phyloP scores from a whole-genome alignment of 1,284 basidiomycete genomes.

The Ganoderma leucocontextum region DNA sequence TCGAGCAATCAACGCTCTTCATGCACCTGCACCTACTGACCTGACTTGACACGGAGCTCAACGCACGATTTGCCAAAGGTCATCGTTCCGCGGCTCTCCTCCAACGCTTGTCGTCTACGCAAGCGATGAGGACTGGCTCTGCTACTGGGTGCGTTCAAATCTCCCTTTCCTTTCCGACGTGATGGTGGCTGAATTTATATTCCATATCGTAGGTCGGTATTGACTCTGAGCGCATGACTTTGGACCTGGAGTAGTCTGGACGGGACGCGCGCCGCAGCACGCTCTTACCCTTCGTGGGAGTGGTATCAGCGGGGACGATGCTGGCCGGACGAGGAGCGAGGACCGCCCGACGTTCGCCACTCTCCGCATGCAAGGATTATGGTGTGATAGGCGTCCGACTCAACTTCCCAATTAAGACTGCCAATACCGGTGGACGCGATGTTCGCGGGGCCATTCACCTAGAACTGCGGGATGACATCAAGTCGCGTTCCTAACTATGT shows the following conservation, averaged over 20 bases:
- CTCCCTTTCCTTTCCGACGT: neutral
- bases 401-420: neutral
- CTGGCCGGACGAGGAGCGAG: slow-evolving; percentile 64
- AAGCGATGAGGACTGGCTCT: slow-evolving; percentile 78
- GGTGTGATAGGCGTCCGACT: slow-evolving; percentile 54
- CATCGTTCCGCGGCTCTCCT: slow-evolving; percentile 59
- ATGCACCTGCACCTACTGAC: too few relatives aligned
- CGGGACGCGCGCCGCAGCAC: slow-evolving; percentile 54
- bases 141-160: slow-evolving; percentile 68
- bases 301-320: slow-evolving; percentile 63
- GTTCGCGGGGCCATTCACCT: neutral
- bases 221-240: slow-evolving; percentile 58
- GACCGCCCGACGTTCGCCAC: slow-evolving; percentile 71
- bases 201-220: slow-evolving; percentile 52
- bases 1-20: too few relatives aligned
- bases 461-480: neutral
- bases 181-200: neutral
- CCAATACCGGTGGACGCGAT: neutral
- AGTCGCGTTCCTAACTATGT: neutral
- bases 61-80: too few relatives aligned
- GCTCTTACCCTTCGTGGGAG: slow-evolving; percentile 50
- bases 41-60: too few relatives aligned
- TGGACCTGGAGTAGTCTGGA: slow-evolving; percentile 70
- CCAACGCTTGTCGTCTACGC: slow-evolving; percentile 81
- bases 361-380: slow-evolving; percentile 68